Evolutionary conservation across 1,284 basidiomycete species (phyloP).

Genomic region (Marasmius oreades): DNA sequence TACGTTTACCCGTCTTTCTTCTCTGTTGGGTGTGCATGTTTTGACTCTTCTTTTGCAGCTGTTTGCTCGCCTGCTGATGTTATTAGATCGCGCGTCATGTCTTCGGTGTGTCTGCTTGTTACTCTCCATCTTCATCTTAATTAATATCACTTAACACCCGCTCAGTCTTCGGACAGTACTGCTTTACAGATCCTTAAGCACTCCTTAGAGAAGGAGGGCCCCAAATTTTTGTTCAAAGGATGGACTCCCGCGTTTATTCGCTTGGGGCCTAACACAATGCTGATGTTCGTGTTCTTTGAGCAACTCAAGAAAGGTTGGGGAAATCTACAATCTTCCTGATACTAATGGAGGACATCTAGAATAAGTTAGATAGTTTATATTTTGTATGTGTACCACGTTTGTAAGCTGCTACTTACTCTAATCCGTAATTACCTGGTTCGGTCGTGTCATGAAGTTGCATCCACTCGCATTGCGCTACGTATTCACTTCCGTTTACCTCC

Average conservation of each 20-base stretch:
- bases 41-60: slow-evolving; percentile 38
- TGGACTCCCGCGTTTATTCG: slow-evolving; percentile 87
- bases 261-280: slow-evolving; percentile 77
- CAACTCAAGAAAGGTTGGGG: background rate
- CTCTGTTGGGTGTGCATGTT: slow-evolving; percentile 6
- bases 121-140: background rate
- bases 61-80: slow-evolving; percentile 90
- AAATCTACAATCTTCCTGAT: background rate
- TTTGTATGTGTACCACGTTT: no score
- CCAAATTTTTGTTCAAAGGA: slow-evolving; percentile 83
- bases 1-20: slow-evolving; percentile 31
- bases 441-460: no score
- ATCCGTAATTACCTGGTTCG: no score
- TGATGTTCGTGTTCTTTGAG: slow-evolving; percentile 87
- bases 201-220: slow-evolving; percentile 72
- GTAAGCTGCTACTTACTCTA: no score
- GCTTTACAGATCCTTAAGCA: slow-evolving; percentile 49
- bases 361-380: no score
- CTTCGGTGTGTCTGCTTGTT: slow-evolving; percentile 45
- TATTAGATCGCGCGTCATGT: slow-evolving; percentile 76
- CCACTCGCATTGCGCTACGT: no score
- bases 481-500: no score
- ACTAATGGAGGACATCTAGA: no score
- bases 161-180: slow-evolving; percentile 44
- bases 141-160: background rate